Conservation (phyloP, 1,284 basidiomycete species). For the Tilletiopsis washingtonensis region DNA sequence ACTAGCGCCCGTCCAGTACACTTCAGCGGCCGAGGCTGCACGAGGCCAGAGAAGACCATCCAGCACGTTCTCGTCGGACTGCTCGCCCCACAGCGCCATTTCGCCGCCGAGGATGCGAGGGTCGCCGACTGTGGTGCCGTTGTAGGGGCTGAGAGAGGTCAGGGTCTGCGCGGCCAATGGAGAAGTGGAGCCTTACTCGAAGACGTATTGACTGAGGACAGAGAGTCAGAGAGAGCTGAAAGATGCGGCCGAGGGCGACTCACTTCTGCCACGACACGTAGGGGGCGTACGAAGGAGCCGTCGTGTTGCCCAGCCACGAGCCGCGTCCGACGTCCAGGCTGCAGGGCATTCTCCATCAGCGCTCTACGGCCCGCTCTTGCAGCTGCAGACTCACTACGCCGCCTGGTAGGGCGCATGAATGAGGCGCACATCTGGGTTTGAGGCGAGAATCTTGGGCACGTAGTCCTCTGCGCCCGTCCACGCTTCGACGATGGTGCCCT, state of each 20-base stretch:
- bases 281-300: constrained; percentile 56
- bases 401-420: constrained; percentile 43
- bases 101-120: constrained; percentile 62
- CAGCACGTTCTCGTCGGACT: constrained; percentile 62
- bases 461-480: constrained; percentile 62
- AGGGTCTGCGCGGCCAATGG: too few relatives aligned
- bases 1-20: constrained; percentile 67
- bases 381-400: too few relatives aligned
- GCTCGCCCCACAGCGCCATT: constrained; percentile 70
- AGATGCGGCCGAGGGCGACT: constrained; percentile 70
- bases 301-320: constrained; percentile 62
- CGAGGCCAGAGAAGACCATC: constrained; percentile 68
- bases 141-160: constrained; percentile 46
- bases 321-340: constrained; percentile 54
- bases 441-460: constrained; percentile 58
- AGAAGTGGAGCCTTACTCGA: too few relatives aligned
- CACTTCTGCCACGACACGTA: constrained; percentile 43
- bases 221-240: too few relatives aligned
- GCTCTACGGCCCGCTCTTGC: too few relatives aligned
- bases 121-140: constrained; percentile 45
- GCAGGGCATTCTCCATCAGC: too few relatives aligned
- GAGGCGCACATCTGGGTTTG: constrained; percentile 60
- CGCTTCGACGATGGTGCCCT: constrained; percentile 63
- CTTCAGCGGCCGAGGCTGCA: constrained; percentile 66
- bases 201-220: too few relatives aligned